A percentile compares a stretch with the other conserved stretches of the same genome.
Evolutionary conservation across 1,284 basidiomycete species (phyloP).

Genomic region (Stygiomarasmius scandens): DNA sequence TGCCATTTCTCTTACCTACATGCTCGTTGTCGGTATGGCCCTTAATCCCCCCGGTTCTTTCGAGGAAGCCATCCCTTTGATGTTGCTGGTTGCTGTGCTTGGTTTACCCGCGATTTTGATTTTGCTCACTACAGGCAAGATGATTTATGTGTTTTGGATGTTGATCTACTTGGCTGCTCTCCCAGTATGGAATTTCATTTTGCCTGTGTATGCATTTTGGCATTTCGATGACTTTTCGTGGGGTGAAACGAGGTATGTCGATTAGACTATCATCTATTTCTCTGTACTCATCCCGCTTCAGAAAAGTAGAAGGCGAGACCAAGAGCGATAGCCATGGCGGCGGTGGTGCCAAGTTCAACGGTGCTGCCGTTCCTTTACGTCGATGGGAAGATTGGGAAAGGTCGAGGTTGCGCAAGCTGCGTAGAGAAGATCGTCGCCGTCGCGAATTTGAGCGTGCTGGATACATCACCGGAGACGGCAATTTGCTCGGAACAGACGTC

Average conservation of each 20-base stretch:
- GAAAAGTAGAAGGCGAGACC: conserved; percentile 91
- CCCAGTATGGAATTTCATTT: conserved; percentile 94
- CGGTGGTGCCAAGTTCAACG: conserved; percentile 59
- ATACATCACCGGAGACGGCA: conserved; percentile 64
- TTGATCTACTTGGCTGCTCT: conserved; percentile 90
- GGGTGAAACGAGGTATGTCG: conserved; percentile 89
- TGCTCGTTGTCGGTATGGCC: conserved; percentile 83
- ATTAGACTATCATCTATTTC: not conserved
- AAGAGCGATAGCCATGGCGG: conserved; percentile 75
- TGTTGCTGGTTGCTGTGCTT: conserved; percentile 88
- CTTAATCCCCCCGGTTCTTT: conserved; percentile 84
- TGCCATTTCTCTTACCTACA: conserved; percentile 91
- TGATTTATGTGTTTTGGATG: conserved; percentile 99
- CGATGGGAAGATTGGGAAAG: conserved; percentile 99
- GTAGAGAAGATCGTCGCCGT: conserved; percentile 85
- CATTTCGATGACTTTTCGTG: conserved; percentile 99
- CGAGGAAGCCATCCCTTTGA: conserved; percentile 91
- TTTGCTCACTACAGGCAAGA: conserved; percentile 90
- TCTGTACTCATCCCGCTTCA: conserved; percentile 35
- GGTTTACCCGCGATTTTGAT: conserved; percentile 94
- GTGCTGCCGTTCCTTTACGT: conserved; percentile 79
- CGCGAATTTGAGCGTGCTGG: conserved; percentile 78
- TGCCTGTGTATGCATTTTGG: conserved; percentile 97
- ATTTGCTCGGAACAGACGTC: conserved; percentile 57
- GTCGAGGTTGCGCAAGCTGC: conserved; percentile 89